These are phyloP conservation scores for Hyphodiscus sp. DNA, from an alignment of 2,329 filamentous ascomycete genomes.

Conservation along the genomic window DNA sequence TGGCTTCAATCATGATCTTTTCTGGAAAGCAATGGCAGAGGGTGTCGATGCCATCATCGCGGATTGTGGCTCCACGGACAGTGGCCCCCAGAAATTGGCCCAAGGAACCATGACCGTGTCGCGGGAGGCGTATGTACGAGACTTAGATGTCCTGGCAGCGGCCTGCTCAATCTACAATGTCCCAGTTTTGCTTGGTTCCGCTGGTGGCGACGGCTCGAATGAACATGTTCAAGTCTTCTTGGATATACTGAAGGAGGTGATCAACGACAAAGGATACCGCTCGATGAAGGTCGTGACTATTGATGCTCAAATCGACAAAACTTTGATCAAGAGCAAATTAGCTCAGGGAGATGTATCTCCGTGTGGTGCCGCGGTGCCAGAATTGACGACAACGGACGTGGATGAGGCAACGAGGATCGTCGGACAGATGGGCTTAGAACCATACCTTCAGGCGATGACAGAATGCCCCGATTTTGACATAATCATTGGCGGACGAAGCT, in stretches of 20 bases:
- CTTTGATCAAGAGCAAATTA: too few species aligned
- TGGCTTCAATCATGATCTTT: neutral
- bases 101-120: slow-evolving; percentile 36
- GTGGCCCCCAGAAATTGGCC: slow-evolving; percentile 36
- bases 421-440: slow-evolving; percentile 41
- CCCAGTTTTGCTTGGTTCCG: slow-evolving; percentile 38
- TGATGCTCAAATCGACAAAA: too few species aligned
- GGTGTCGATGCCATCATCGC: neutral
- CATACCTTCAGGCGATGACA: slow-evolving; percentile 37
- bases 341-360: too few species aligned
- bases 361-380: slow-evolving; percentile 38
- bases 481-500: slow-evolving; percentile 31
- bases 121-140: slow-evolving; percentile 35
- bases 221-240: slow-evolving; percentile 37
- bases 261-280: too few species aligned
- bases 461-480: slow-evolving; percentile 36
- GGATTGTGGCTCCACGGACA: slow-evolving; percentile 32
- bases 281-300: too few species aligned
- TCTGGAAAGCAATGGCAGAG: too few species aligned
- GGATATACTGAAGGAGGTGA: slow-evolving; percentile 34
- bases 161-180: slow-evolving; percentile 31
- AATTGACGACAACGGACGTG: slow-evolving; percentile 33
- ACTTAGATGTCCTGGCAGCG: slow-evolving; percentile 35
- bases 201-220: slow-evolving; percentile 42
- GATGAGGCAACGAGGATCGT: slow-evolving; percentile 34